Evolutionary conservation across 2,329 filamentous ascomycete species (phyloP), one percentile per base, ranked within the genome.

Genomic region (Microsporum ferrugineum): DNA sequence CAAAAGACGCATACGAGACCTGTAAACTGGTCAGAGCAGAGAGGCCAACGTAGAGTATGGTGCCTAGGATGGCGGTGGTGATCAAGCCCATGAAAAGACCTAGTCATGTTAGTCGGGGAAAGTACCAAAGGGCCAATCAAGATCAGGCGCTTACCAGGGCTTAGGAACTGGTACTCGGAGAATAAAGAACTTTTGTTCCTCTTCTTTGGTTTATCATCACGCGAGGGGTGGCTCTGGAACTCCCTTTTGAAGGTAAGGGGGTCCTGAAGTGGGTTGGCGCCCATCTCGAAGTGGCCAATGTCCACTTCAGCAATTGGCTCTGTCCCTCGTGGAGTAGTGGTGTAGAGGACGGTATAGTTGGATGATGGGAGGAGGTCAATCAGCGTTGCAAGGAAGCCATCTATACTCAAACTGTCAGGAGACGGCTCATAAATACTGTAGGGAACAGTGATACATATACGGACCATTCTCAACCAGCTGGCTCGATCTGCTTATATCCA

Each of bases 81-180:
- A 91, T 71, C 23, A 96, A 77, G 33, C 84, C 88, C 88, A 95
- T 95, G 75, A 96, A 97, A 65, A 97, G 84, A 61, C 88, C 91
- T 94, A 62, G 23, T 53, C 29, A 61, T 51, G 31, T 59, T 63
- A 41, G 33, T 47, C n/a, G 7, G 12, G 34, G 41, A 61, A 47
- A 60, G 53, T 17, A 31, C 23, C 7, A 56, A 51, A 17, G 61
- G 8, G 33, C 31, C 10, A 51, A 23, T 51, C 27, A 27, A 38
- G 2, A 14, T 8, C 6, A 8, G 10, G 17, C 49, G 77, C 81
- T 68, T 76, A 92, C 89, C 89, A 69, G 91, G 89, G 8, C 87
- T 92, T 67, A 99, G 88, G 77, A 91, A 97, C 72, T 96, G 88
- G 74, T 99, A 99, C 73, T 88, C 91, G 75, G 95, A 88, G 69